Percentiles rank a stretch among this genome's conserved stretches.
These are phyloP conservation scores for Didymella arachidicola DNA, from an alignment of 2,329 filamentous ascomycete genomes.

Conservation along the genomic window DNA sequence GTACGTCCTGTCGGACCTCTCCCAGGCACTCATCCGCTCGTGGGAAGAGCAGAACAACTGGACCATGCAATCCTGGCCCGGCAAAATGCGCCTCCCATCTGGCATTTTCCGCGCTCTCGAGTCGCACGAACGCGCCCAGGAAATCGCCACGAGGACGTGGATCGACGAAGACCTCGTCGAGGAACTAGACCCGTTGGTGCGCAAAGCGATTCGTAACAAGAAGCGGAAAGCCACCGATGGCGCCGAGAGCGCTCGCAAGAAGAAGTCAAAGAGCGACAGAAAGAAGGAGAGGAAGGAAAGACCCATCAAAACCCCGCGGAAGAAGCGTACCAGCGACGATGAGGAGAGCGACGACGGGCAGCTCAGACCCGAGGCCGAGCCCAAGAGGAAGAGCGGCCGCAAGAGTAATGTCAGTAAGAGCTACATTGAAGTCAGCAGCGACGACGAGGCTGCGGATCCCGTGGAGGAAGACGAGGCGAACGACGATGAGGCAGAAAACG, in stretches of 20 bases:
- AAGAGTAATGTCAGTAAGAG: constrained; percentile 51
- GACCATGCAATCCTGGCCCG: constrained; percentile 82
- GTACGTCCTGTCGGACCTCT: constrained; percentile 86
- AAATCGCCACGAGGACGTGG: constrained; percentile 86
- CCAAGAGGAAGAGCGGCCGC: constrained; percentile 53
- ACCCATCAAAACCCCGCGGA: constrained; percentile 51
- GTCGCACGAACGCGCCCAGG: constrained; percentile 79
- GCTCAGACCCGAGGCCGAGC: constrained; percentile 49
- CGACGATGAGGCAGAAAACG: constrained; percentile 22
- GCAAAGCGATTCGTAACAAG: constrained; percentile 70
- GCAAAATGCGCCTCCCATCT: constrained; percentile 80
- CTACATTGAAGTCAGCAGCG: constrained; percentile 56
- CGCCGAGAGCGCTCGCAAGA: constrained; percentile 45
- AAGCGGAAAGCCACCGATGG: constrained; percentile 50
- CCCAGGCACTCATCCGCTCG: constrained; percentile 80
- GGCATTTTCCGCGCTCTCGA: constrained; percentile 79
- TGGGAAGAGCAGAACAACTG: constrained; percentile 89
- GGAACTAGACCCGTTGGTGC: constrained; percentile 78
- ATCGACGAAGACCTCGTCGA: constrained; percentile 78
- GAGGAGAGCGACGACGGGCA: constrained; percentile 41
- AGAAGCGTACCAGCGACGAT: constrained; percentile 45
- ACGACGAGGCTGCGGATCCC: constrained; percentile 51
- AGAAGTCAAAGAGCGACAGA: constrained; percentile 40
- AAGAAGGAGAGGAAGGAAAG: constrained; percentile 41
- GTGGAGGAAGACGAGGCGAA: constrained; percentile 23